Percentiles rank a stretch among this genome's conserved stretches.
phyloP scores from a whole-genome alignment of 179 eudicot genomes.

The Silene coronaria region DNA sequence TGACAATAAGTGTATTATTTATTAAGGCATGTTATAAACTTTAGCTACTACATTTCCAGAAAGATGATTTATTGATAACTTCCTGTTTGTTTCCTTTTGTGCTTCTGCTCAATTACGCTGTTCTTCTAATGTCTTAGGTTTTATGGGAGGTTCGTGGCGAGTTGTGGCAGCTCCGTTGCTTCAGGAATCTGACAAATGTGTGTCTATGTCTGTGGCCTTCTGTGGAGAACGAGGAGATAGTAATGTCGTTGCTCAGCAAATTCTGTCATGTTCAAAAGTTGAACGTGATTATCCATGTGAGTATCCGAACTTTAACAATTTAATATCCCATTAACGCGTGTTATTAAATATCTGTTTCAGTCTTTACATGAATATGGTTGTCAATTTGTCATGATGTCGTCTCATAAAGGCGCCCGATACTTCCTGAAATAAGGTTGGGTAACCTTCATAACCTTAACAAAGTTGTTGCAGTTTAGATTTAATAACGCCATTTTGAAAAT shows the following conservation, averaged over 20 bases:
- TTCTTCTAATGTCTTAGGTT: not conserved
- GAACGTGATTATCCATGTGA: not conserved
- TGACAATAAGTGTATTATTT: not conserved
- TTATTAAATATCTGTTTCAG: not conserved
- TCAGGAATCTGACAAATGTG: not conserved
- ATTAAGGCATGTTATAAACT: conserved; percentile 2
- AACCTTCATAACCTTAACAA: too few species aligned
- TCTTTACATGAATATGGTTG: not conserved
- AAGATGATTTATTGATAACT: not conserved
- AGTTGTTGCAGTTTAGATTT: too few species aligned
- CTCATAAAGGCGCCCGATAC: too few species aligned
- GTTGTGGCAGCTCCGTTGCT: not conserved
- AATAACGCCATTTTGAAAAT: too few species aligned
- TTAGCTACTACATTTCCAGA: not conserved
- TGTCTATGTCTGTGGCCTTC: not conserved
- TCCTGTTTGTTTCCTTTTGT: not conserved
- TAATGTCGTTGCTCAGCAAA: conserved; percentile 5
- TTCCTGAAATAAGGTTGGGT: too few species aligned
- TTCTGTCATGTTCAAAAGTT: not conserved
- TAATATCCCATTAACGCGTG: not conserved
- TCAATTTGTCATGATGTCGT: too few species aligned
- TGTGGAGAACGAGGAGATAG: not conserved
- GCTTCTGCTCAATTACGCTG: not conserved
- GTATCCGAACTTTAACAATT: not conserved
- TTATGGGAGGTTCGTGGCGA: not conserved